These are phyloP conservation scores for Fusarium coffeatum DNA, from an alignment of 2,329 filamentous ascomycete genomes.

Conservation along the genomic window DNA sequence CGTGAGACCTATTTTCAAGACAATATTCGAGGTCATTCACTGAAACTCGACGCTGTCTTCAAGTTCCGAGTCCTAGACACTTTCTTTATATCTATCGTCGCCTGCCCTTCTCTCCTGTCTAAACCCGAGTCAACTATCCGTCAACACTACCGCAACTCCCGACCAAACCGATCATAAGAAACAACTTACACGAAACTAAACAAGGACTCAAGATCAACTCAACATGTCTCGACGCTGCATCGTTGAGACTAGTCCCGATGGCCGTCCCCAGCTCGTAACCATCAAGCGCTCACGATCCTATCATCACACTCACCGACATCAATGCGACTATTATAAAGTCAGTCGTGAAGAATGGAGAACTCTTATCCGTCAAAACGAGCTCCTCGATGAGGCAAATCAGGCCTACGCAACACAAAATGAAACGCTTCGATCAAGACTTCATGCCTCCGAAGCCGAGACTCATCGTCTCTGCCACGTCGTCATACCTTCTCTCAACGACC, in stretches of 20 bases:
- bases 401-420: constrained; percentile 49
- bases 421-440: constrained; percentile 52
- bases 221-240: constrained; percentile 54
- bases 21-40: constrained; percentile 40
- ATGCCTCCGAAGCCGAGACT: constrained; percentile 51
- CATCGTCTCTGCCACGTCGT: constrained; percentile 50
- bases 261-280: constrained; percentile 53
- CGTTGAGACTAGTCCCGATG: constrained; percentile 52
- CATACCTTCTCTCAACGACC: constrained; percentile 53
- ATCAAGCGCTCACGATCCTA: constrained; percentile 56
- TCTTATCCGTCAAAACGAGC: constrained; percentile 52
- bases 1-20: constrained; percentile 33
- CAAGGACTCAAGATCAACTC: neutral
- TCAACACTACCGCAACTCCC: constrained; percentile 3
- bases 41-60: constrained; percentile 3
- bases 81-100: constrained; percentile 23
- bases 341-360: constrained; percentile 53
- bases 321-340: constrained; percentile 53
- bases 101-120: constrained; percentile 9
- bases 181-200: constrained; percentile 1
- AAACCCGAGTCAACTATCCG: neutral
- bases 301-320: constrained; percentile 48
- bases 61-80: constrained; percentile 13
- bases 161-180: neutral
- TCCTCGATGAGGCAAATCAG: constrained; percentile 52